Evolutionary conservation across 1,284 basidiomycete species (phyloP).

Genomic region (Fomes fomentarius): DNA sequence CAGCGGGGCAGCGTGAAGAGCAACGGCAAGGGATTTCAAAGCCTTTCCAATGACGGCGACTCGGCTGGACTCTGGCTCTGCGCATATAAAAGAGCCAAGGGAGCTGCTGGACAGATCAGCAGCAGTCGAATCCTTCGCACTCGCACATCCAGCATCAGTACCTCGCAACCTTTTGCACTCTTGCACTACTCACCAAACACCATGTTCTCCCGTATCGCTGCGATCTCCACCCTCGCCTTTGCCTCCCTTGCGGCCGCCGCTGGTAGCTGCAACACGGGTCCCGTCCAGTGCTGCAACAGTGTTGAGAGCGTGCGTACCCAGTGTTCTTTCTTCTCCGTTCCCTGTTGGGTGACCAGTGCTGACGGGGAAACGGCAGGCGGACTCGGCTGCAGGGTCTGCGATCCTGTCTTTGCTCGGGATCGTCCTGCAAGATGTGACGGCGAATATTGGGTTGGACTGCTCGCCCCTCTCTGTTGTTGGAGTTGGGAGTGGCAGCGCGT

Average conservation of each 20-base stretch:
- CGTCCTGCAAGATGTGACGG: neutral
- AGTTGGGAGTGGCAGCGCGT: slow-evolving; percentile 22
- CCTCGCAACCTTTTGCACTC: neutral
- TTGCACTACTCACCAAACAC: neutral
- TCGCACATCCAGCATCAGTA: no score
- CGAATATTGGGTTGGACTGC: slow-evolving; percentile 14
- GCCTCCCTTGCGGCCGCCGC: neutral
- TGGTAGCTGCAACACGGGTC: neutral
- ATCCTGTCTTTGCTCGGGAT: no score
- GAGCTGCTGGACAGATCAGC: no score
- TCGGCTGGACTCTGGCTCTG: no score
- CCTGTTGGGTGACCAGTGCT: slow-evolving; percentile 1
- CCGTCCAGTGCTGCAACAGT: slow-evolving; percentile 1
- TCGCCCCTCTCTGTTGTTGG: slow-evolving; percentile 7
- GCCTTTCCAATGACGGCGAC: no score
- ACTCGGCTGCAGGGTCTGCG: no score
- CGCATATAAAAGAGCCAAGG: no score
- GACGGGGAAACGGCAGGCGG: neutral
- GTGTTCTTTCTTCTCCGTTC: neutral
- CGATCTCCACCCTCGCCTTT: slow-evolving; percentile 1
- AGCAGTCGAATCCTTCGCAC: no score
- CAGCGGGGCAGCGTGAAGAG: no score
- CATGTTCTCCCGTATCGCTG: slow-evolving; percentile 1
- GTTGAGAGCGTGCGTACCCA: neutral
- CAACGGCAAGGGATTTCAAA: no score